Evolutionary conservation across 805 yeast species (phyloP), one percentile per base, ranked within the genome.

Genomic region (Wickerhamiella nectarea): DNA sequence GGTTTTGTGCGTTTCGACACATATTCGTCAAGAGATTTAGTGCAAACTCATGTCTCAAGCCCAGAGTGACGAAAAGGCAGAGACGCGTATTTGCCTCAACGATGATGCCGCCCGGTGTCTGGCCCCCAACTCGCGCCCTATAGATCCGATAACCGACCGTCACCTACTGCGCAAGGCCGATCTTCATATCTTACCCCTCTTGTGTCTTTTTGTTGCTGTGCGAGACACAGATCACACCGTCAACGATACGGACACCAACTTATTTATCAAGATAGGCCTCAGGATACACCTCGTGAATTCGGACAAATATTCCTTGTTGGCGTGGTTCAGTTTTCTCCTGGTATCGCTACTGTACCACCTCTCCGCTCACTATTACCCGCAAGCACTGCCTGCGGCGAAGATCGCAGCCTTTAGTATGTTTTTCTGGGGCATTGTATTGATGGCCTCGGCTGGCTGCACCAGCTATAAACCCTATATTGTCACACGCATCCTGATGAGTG

Each of bases 151-250:
- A 15, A 28, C 24, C n/a, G 20, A 25, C n/a, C 20, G 36, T 12
- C 4, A 21, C 46, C 53, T 69, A 37, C 52, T 63, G 49, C 52
- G 74, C 51, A 77, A 75, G 52, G 68, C 74, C 21, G 81, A 76
- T 53, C 37, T 67, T 14, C 66, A 58, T 48, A 48, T 76, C 48
- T 56, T 72, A 51, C 76, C 81, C 1, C 45, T 75, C 41, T 61
- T 76, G 58, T 68, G 70, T 50, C 45, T 68, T 18, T 51, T 72
- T 20, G 71, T 72, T 57, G 64, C 71, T 10, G 56, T 68, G 14
- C 80, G 75, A 56, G 72, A 65, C 50, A 71, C 76, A 75, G 84
- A 77, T 58, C 78, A 77, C 54, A 58, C 63, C 18, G 61, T 79
- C 3, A 68, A 64, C 37, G 63, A 72, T 18, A 69, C 67, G 36